Evolutionary conservation across 2,329 filamentous ascomycete genomes (phyloP).

Genomic region (Curvularia hawaiiensis): DNA sequence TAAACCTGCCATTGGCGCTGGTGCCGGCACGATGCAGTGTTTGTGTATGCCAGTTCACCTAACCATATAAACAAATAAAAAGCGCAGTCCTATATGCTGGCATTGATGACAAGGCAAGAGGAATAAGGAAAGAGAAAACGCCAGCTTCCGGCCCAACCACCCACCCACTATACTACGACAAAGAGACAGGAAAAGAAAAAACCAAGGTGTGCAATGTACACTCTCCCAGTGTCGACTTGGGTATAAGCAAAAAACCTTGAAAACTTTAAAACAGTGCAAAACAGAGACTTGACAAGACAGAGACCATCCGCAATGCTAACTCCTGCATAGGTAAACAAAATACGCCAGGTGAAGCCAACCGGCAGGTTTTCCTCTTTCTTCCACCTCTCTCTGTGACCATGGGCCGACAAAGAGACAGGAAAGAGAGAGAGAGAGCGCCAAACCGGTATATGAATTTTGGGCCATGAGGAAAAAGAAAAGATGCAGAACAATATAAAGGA

Average conservation of each 20-base stretch:
- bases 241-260: slow-evolving; percentile 27
- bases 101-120: background rate
- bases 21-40: background rate
- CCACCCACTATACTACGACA: background rate
- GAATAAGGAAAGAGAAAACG: slow-evolving; percentile 2
- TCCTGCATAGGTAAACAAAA: background rate
- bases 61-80: slow-evolving; percentile 1
- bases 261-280: background rate
- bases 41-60: background rate
- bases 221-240: slow-evolving; percentile 30
- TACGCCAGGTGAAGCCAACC: background rate
- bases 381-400: background rate
- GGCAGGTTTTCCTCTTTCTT: background rate
- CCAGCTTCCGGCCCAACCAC: background rate
- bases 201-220: slow-evolving; percentile 26
- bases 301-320: background rate
- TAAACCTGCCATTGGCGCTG: background rate
- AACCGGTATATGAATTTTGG: background rate
- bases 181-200: slow-evolving; percentile 2
- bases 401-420: too few species aligned
- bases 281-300: background rate
- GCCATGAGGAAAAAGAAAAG: background rate
- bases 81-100: slow-evolving; percentile 1
- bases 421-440: background rate
- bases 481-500: background rate